Percentiles rank a stretch among this genome's conserved stretches.
Conservation (phyloP, 2,329 filamentous ascomycete species). For the Fusarium illudens region DNA sequence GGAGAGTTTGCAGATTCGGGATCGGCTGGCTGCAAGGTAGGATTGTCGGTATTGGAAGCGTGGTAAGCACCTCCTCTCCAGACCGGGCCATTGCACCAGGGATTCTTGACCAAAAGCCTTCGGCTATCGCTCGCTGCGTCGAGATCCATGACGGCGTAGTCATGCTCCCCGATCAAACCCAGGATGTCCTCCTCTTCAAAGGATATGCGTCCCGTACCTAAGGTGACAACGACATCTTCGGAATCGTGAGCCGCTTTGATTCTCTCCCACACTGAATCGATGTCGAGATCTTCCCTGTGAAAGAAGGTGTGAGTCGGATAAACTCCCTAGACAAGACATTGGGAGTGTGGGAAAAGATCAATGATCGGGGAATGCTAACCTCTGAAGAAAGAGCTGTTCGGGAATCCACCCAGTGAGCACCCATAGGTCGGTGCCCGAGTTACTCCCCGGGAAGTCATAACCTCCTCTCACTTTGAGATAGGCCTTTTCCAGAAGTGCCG, state of each 20-base stretch:
- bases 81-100: slow-evolving; percentile 85
- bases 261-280: slow-evolving; percentile 79
- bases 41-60: background rate
- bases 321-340: background rate
- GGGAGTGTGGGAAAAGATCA: background rate
- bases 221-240: slow-evolving; percentile 85
- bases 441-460: slow-evolving; percentile 97
- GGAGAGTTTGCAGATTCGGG: slow-evolving; percentile 9
- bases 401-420: slow-evolving; percentile 96
- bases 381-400: slow-evolving; percentile 91
- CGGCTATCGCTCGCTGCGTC: slow-evolving; percentile 68
- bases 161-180: slow-evolving; percentile 88
- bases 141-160: slow-evolving; percentile 90
- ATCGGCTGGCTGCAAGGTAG: background rate
- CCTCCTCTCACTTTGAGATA: slow-evolving; percentile 95
- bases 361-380: slow-evolving; percentile 50
- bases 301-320: slow-evolving; percentile 11
- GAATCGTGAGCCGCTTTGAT: slow-evolving; percentile 77
- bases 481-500: slow-evolving; percentile 92
- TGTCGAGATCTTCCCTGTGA: slow-evolving; percentile 76
- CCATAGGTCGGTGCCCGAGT: slow-evolving; percentile 94
- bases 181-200: slow-evolving; percentile 78
- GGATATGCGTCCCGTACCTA: slow-evolving; percentile 87
- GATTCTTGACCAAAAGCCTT: slow-evolving; percentile 89
- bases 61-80: slow-evolving; percentile 63